phyloP scores from a whole-genome alignment of 2,329 filamentous ascomycete species.

The Talaromyces sp. region DNA sequence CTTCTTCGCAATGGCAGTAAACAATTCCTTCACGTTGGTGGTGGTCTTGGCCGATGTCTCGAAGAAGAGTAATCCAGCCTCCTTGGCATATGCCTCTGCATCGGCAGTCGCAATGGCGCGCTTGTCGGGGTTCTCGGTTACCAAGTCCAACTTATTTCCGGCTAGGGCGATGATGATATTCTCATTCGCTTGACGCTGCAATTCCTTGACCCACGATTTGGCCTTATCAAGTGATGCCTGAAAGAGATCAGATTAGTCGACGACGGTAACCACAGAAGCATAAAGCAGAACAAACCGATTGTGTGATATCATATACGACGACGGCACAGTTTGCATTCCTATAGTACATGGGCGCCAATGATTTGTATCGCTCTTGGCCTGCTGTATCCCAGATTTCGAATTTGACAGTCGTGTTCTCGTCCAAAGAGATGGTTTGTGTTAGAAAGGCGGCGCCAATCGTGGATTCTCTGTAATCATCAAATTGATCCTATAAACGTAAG shows the following conservation, averaged over 20 bases:
- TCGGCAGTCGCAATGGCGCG: slow-evolving; percentile 84
- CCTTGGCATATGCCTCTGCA: slow-evolving; percentile 89
- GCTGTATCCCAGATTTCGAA: slow-evolving; percentile 99
- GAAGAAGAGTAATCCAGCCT: slow-evolving; percentile 94
- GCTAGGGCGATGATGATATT: slow-evolving; percentile 99
- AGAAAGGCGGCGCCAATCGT: slow-evolving; percentile 98
- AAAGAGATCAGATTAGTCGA: slow-evolving; percentile 20
- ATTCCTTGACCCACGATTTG: slow-evolving; percentile 98
- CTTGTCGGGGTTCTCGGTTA: slow-evolving; percentile 92
- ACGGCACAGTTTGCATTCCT: slow-evolving; percentile 98
- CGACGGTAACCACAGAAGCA: background rate
- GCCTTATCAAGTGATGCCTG: slow-evolving; percentile 97
- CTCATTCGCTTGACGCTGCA: slow-evolving; percentile 97
- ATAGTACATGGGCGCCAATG: slow-evolving; percentile 98
- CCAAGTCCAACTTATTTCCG: slow-evolving; percentile 96
- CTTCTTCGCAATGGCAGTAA: slow-evolving; percentile 97
- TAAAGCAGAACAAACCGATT: slow-evolving; percentile 67
- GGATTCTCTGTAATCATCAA: slow-evolving; percentile 96
- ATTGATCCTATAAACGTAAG: slow-evolving; percentile 74
- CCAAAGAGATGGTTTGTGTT: slow-evolving; percentile 96
- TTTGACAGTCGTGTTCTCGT: slow-evolving; percentile 97
- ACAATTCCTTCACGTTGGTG: slow-evolving; percentile 92
- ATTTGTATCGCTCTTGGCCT: slow-evolving; percentile 98
- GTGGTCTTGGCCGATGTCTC: slow-evolving; percentile 97
- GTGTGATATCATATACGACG: slow-evolving; percentile 98